Conservation (phyloP, 106 monocot genomes). For the Agapanthus africanus region DNA sequence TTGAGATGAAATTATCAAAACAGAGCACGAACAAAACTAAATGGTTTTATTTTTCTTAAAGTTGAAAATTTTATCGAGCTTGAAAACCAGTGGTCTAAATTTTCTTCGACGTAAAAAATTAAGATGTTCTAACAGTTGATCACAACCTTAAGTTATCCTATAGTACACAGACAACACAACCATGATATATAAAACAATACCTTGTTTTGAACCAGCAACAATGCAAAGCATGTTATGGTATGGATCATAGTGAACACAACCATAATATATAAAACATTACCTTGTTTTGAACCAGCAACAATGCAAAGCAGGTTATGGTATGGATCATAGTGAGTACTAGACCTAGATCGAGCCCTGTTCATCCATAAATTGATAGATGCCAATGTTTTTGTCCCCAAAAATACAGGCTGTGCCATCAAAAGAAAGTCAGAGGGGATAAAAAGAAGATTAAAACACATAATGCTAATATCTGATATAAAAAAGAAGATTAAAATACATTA, state of each 20-base stretch:
- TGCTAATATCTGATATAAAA: not conserved
- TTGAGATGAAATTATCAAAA: not conserved
- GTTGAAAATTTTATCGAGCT: not conserved
- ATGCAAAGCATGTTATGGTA: conserved; percentile 87
- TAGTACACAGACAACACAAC: not conserved
- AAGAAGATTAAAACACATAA: not conserved
- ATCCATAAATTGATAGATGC: conserved; percentile 93
- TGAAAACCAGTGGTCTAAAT: not conserved
- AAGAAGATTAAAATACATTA: not conserved
- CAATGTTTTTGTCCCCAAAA: conserved; percentile 41
- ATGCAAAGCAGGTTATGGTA: conserved; percentile 88
- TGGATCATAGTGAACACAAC: conserved; percentile 61
- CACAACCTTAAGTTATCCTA: not conserved
- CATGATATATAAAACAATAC: conserved; percentile 17
- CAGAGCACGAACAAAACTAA: not conserved
- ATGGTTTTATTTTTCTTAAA: not conserved
- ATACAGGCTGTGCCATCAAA: conserved; percentile 50
- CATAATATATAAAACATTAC: conserved; percentile 21
- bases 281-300: conserved; percentile 77
- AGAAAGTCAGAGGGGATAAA: not conserved
- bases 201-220: conserved; percentile 77
- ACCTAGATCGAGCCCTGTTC: conserved; percentile 69
- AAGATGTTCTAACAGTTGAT: not conserved
- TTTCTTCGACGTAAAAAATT: not conserved
- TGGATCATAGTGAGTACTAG: conserved; percentile 97